phyloP scores from a whole-genome alignment of 2,329 filamentous ascomycete genomes.

The Xenoacremonium recifei region DNA sequence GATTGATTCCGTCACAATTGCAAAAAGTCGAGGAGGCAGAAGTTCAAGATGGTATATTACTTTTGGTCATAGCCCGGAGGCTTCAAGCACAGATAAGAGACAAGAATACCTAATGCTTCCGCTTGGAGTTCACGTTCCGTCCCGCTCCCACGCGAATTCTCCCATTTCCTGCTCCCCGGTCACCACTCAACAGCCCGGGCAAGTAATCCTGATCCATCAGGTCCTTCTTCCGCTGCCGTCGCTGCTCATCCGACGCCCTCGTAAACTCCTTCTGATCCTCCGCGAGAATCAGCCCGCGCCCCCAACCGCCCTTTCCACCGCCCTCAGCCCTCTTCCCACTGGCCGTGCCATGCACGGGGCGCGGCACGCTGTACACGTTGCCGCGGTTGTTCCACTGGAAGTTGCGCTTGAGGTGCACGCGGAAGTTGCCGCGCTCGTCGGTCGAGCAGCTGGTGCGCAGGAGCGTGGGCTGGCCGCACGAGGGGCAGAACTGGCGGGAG shows the following conservation, averaged over 20 bases:
- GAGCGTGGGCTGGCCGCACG: constrained; percentile 84
- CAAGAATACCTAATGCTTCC: constrained; percentile 55
- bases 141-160: constrained; percentile 82
- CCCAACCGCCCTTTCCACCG: constrained; percentile 90
- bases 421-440: constrained; percentile 75
- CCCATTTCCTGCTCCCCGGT: constrained; percentile 62
- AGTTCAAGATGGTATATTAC: no score
- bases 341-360: constrained; percentile 76
- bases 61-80: no score
- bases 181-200: constrained; percentile 79
- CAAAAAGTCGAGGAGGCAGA: no score
- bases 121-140: constrained; percentile 78
- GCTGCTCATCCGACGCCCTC: constrained; percentile 60
- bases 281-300: constrained; percentile 75
- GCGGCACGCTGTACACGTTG: constrained; percentile 89
- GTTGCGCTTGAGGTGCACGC: constrained; percentile 85
- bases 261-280: constrained; percentile 96
- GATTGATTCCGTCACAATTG: constrained; percentile 2
- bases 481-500: constrained; percentile 86
- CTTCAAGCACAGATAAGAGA: not conserved
- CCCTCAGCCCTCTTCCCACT: constrained; percentile 69
- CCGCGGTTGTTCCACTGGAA: constrained; percentile 96
- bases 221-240: constrained; percentile 69
- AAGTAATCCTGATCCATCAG: constrained; percentile 95
- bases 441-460: constrained; percentile 85